Evolutionary conservation across 495 filamentous ascomycete species (phyloP), one percentile per base, ranked within the genome.

Genomic region (Lasiosphaeria ovina): DNA sequence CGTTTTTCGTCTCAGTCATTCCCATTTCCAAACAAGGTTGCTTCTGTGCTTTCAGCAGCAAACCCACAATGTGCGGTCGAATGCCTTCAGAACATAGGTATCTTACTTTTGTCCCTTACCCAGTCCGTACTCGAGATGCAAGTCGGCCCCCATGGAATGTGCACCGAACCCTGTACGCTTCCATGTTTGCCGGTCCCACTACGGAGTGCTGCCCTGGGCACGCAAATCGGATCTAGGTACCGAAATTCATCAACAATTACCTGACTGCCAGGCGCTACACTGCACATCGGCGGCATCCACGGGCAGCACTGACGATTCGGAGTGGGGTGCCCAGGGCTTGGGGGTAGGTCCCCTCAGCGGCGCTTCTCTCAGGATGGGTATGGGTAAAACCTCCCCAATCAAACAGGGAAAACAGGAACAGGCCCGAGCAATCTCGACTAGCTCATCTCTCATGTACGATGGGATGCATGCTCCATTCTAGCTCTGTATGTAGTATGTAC

Each of bases 391-490:
- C 14, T 35, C 64, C 62, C 65, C 65, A 68, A 70, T 65, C 62
- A 67, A 66, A 56, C 24, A 63, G 62, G 61, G 65, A 65, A 67
- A 70, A 67, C 60, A 60, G 55, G 60, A 65, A 68, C 64, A 63
- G 65, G 53, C 66, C 66, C 63, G 66, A 60, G 52, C 54, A 68
- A 66, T 66, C 59, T 71, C 65, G 59, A 66, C 69, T 64, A 67
- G 65, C 63, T 57, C 49, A 51, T 59, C 60, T 40, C 58, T 53
- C 61, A 64, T 64, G 58, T 64, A 69, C 61, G 63, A 63, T 68
- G 66, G 42, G 60, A 57, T 68, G 60, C 66, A 65, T 58, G 32
- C 12, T 24, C 44, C 44, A 47, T 5, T 5, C 44, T 47, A 47
- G 44, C 44, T 47, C 44, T 47, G 54, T 55, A 16, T 35, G n/a